phyloP scores from a whole-genome alignment of 306 rosid genomes.

The Luffa aegyptiaca region DNA sequence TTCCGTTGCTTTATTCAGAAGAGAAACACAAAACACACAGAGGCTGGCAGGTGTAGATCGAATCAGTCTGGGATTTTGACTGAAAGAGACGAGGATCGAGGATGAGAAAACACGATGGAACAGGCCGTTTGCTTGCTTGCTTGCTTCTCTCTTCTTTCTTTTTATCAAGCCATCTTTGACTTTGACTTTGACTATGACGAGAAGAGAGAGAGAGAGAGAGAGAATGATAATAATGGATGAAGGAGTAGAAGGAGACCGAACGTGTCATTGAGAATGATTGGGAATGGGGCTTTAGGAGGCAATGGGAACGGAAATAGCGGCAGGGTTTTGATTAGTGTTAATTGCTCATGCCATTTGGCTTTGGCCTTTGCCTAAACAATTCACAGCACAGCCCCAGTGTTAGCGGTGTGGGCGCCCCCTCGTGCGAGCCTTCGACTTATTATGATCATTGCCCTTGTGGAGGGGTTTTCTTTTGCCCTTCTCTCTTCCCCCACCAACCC shows the following conservation, averaged over 20 bases:
- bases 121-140: background rate
- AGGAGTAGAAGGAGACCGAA: background rate
- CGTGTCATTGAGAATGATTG: conserved; percentile 4
- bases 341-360: background rate
- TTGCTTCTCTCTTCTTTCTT: background rate
- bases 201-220: background rate
- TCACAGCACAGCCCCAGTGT: background rate
- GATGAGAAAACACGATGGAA: background rate
- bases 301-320: background rate
- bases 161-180: background rate
- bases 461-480: too few species aligned
- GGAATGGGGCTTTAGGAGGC: background rate
- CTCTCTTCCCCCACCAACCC: background rate
- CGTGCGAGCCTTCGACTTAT: background rate
- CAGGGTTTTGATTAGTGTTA: too few species aligned
- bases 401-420: background rate
- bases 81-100: background rate
- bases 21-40: background rate
- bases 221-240: background rate
- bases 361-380: background rate
- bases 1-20: background rate
- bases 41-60: too few species aligned
- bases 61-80: background rate
- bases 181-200: background rate
- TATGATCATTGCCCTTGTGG: background rate